Conservation (phyloP, 768 basidiomycete genomes). For the Collybia mongolica region DNA sequence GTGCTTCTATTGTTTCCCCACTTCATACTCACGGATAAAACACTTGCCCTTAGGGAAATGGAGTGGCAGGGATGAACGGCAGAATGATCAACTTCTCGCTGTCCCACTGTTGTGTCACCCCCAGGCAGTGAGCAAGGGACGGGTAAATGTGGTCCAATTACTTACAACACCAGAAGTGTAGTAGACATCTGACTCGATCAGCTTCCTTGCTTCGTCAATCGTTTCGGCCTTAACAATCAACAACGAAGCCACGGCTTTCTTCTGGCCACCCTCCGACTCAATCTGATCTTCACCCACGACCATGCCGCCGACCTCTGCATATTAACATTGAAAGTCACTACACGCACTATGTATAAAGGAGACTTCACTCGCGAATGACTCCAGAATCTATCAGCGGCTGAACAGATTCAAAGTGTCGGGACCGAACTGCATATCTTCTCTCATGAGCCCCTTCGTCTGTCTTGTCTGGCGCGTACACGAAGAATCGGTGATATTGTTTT, state of each 20-base stretch:
- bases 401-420: slow-evolving; percentile 40
- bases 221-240: slow-evolving; percentile 51
- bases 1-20: neutral
- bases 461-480: slow-evolving; percentile 57
- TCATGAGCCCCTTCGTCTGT: slow-evolving; percentile 40
- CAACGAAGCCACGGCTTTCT: slow-evolving; percentile 49
- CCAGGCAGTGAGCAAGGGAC: neutral
- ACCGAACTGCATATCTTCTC: slow-evolving; percentile 44
- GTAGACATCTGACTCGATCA: slow-evolving; percentile 35
- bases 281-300: slow-evolving; percentile 44
- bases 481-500: slow-evolving; percentile 31
- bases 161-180: slow-evolving; percentile 39
- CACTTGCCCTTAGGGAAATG: slow-evolving; percentile 18
- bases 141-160: slow-evolving; percentile 4
- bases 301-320: slow-evolving; percentile 48
- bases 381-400: slow-evolving; percentile 35
- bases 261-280: slow-evolving; percentile 27
- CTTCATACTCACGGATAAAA: neutral
- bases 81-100: slow-evolving; percentile 50
- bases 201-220: slow-evolving; percentile 36
- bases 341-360: no score
- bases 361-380: slow-evolving; percentile 34
- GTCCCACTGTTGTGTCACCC: slow-evolving; percentile 49
- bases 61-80: slow-evolving; percentile 42
- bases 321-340: neutral